phyloP scores from a whole-genome alignment of 2,329 filamentous ascomycete species.

The Dissoconium aciculare region DNA sequence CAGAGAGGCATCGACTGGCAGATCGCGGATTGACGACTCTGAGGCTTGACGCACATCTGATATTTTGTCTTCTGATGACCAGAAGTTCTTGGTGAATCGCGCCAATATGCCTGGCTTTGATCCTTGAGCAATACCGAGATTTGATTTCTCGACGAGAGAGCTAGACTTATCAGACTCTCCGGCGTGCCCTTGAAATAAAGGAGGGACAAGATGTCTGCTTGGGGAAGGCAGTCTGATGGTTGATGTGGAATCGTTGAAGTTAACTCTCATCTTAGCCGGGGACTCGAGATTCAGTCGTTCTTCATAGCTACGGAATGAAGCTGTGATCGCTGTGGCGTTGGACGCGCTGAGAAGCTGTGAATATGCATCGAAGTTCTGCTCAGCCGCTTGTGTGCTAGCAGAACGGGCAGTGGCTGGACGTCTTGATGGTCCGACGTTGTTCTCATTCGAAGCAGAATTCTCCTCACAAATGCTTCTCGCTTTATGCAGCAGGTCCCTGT shows the following conservation, averaged over 20 bases:
- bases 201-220: neutral
- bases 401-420: too few relatives aligned
- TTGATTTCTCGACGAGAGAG: neutral
- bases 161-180: neutral
- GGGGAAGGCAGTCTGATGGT: neutral
- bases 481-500: too few relatives aligned
- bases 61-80: too few relatives aligned
- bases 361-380: too few relatives aligned
- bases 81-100: too few relatives aligned
- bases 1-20: constrained; percentile 1
- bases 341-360: neutral
- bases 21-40: neutral
- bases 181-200: neutral
- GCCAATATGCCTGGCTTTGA: neutral
- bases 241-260: constrained; percentile 22
- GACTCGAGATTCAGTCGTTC: constrained; percentile 24
- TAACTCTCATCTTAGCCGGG: constrained; percentile 22
- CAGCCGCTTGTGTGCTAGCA: too few relatives aligned
- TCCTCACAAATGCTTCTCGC: too few relatives aligned
- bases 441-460: too few relatives aligned
- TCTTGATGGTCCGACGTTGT: too few relatives aligned
- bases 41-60: neutral
- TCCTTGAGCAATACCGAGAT: neutral
- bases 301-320: constrained; percentile 18
- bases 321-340: neutral